Evolutionary conservation across 1,284 basidiomycete species (phyloP).

Genomic region (Exsudoporus floridanus): DNA sequence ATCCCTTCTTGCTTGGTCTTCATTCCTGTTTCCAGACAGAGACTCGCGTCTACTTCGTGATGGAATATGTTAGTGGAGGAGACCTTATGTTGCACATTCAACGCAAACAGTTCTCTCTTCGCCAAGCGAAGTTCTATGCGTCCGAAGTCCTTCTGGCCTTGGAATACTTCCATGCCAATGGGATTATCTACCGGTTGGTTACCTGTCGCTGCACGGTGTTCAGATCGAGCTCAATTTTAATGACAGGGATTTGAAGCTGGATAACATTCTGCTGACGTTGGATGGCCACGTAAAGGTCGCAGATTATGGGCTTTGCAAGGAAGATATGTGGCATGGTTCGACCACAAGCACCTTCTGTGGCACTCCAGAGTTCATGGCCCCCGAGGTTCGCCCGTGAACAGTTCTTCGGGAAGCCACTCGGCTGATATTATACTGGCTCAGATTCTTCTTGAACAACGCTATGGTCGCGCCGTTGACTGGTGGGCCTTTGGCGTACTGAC

Average conservation of each 20-base stretch:
- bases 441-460: conserved; percentile 98
- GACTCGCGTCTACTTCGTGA: conserved; percentile 93
- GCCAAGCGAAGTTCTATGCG: conserved; percentile 98
- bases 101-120: conserved; percentile 90
- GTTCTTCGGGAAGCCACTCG: background rate
- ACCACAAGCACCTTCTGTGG: conserved; percentile 99
- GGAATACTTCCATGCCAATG: conserved; percentile 98
- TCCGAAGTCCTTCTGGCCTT: conserved; percentile 96
- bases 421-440: conserved; percentile 34
- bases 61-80: conserved; percentile 94
- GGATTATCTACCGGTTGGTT: conserved; percentile 92
- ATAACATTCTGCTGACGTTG: conserved; percentile 95
- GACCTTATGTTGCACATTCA: conserved; percentile 95
- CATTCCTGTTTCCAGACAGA: conserved; percentile 99
- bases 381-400: conserved; percentile 64
- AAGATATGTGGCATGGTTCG: conserved; percentile 96
- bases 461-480: conserved; percentile 98
- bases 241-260: conserved; percentile 90
- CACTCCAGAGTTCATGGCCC: conserved; percentile 99
- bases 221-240: conserved; percentile 11
- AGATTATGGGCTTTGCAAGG: conserved; percentile 99
- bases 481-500: conserved; percentile 99
- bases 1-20: conserved; percentile 95
- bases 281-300: conserved; percentile 99
- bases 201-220: background rate